These are phyloP conservation scores for Cucumis hystrix DNA, from an alignment of 306 rosid genomes.

Conservation along the genomic window DNA sequence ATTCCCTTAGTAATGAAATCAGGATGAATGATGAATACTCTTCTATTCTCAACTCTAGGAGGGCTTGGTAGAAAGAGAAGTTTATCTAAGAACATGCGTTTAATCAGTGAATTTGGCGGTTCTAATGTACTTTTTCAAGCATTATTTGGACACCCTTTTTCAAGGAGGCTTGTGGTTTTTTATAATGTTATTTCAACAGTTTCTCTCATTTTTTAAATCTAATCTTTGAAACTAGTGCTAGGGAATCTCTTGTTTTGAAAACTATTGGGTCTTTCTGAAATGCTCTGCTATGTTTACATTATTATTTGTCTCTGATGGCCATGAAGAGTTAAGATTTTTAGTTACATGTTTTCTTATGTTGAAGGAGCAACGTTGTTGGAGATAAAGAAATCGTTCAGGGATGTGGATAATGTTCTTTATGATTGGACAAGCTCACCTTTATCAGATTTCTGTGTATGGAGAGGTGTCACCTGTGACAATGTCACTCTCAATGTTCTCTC, in stretches of 20 bases:
- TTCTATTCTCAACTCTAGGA: neutral
- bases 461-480: constrained; percentile 85
- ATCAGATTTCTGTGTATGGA: constrained; percentile 84
- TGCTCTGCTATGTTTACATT: neutral
- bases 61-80: neutral
- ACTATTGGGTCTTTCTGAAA: neutral
- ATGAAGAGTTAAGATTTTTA: neutral
- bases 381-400: constrained; percentile 83
- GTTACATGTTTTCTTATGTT: constrained; percentile 11
- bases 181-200: neutral
- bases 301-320: constrained; percentile 3
- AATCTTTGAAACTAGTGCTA: neutral
- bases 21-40: neutral
- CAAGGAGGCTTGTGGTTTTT: neutral
- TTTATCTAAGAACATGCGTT: neutral
- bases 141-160: neutral
- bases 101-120: neutral
- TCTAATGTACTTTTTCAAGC: neutral
- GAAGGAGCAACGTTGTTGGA: constrained; percentile 73
- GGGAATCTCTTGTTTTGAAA: neutral
- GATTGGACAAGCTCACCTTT: constrained; percentile 82
- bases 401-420: constrained; percentile 76
- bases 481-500: constrained; percentile 67
- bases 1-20: neutral
- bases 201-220: neutral